Percentiles rank a stretch among this genome's conserved stretches.
These are phyloP conservation scores for Trametes pubescens DNA, from an alignment of 1,284 basidiomycete genomes.

Conservation along the genomic window DNA sequence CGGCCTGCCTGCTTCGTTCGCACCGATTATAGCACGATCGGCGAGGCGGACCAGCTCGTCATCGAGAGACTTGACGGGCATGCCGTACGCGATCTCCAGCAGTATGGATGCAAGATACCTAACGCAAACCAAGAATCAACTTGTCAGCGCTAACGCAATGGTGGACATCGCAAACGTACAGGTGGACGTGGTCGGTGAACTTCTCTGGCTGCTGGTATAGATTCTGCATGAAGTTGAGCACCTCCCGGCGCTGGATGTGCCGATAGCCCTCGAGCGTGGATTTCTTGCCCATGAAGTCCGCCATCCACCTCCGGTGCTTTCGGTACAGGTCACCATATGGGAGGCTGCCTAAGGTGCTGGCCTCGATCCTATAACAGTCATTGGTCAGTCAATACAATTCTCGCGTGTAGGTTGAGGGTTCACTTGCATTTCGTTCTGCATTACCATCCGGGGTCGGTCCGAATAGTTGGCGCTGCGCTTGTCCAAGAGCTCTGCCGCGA, in stretches of 20 bases:
- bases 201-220: constrained; percentile 35
- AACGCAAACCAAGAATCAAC: not conserved
- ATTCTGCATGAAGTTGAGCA: constrained; percentile 34
- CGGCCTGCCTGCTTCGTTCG: constrained; percentile 19
- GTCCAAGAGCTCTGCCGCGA: constrained; percentile 49
- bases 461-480: constrained; percentile 51
- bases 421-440: constrained; percentile 41
- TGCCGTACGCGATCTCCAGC: constrained; percentile 36
- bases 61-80: constrained; percentile 35
- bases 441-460: constrained; percentile 42
- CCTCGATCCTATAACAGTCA: constrained; percentile 33
- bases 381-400: not conserved
- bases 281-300: constrained; percentile 37
- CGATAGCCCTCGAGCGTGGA: constrained; percentile 32
- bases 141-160: not conserved
- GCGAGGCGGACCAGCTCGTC: constrained; percentile 43
- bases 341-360: constrained; percentile 31
- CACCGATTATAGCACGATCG: constrained; percentile 51
- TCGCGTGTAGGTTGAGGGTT: too few species aligned
- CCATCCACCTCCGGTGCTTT: constrained; percentile 42
- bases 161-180: constrained; percentile 28
- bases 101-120: constrained; percentile 33
- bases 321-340: constrained; percentile 41
- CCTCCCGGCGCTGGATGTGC: constrained; percentile 37
- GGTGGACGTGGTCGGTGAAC: constrained; percentile 35